Percentiles rank a stretch among this genome's conserved stretches.
Conservation (phyloP, 1,284 basidiomycete species). For the Neonothopanus nambi region DNA sequence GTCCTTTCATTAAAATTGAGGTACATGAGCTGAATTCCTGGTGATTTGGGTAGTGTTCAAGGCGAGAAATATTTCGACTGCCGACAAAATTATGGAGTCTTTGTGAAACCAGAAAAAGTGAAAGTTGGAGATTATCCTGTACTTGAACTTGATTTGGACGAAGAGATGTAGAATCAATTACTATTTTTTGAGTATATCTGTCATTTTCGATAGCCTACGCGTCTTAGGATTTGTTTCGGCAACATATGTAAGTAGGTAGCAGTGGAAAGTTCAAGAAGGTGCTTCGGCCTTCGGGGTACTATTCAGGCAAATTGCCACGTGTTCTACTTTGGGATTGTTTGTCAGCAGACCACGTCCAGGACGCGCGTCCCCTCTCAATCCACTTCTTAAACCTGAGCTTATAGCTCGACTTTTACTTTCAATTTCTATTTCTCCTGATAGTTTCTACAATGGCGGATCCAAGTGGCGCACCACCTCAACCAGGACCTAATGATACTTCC, state of each 20-base stretch:
- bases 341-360: conserved; percentile 21
- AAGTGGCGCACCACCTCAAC: conserved; percentile 73
- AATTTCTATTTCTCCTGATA: conserved; percentile 20
- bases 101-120: conserved; percentile 86
- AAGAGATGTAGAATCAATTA: conserved; percentile 63
- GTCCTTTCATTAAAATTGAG: conserved; percentile 31
- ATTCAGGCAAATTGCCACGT: background rate
- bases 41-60: conserved; percentile 61
- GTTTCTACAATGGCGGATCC: conserved; percentile 64
- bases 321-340: background rate
- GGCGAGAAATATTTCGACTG: conserved; percentile 87
- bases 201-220: background rate
- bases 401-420: conserved; percentile 6
- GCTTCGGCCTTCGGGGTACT: background rate
- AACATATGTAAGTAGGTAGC: background rate
- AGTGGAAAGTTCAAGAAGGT: conserved; percentile 14
- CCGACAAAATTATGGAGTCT: conserved; percentile 77
- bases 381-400: conserved; percentile 30
- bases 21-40: background rate
- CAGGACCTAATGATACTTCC: conserved; percentile 82
- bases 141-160: conserved; percentile 71
- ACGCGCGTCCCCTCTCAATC: conserved; percentile 42
- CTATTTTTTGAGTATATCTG: background rate
- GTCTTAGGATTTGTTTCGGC: background rate
- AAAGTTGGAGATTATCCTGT: conserved; percentile 86